Evolutionary conservation across 106 monocot genomes (phyloP).

Genomic region (Ottelia alismoides): DNA sequence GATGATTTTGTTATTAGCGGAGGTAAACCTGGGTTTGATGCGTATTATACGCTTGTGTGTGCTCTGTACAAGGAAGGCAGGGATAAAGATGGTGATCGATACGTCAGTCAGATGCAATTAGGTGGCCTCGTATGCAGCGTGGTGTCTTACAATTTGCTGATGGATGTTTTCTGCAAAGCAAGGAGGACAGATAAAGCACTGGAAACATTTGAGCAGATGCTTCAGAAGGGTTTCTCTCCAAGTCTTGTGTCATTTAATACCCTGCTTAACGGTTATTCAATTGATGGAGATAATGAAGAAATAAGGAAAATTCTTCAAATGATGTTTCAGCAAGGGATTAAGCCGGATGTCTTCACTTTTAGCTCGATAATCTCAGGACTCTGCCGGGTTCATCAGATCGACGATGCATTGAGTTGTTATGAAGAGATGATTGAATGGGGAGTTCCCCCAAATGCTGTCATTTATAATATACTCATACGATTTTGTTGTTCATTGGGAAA

Average conservation of each 20-base stretch:
- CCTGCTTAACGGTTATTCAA: conserved; percentile 58
- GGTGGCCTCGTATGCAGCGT: conserved; percentile 46
- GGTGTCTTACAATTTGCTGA: conserved; percentile 66
- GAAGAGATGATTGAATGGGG: conserved; percentile 80
- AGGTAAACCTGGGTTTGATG: conserved; percentile 64
- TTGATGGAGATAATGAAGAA: conserved; percentile 28
- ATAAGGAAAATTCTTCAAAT: conserved; percentile 58
- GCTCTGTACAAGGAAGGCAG: conserved; percentile 29
- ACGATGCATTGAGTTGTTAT: conserved; percentile 79
- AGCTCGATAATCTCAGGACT: conserved; percentile 79
- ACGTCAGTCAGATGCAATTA: conserved; percentile 24
- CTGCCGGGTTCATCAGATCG: conserved; percentile 53
- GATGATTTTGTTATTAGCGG: conserved; percentile 49
- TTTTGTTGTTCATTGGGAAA: conserved; percentile 47
- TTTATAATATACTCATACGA: conserved; percentile 76
- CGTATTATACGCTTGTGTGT: conserved; percentile 33
- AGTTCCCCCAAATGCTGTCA: conserved; percentile 49
- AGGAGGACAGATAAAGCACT: conserved; percentile 42
- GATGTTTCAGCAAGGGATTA: conserved; percentile 58
- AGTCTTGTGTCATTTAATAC: conserved; percentile 82
- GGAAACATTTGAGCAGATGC: conserved; percentile 46
- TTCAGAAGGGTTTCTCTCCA: conserved; percentile 32
- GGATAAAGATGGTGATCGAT: conserved; percentile 21
- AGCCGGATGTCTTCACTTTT: conserved; percentile 80
- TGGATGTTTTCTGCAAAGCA: conserved; percentile 63